Evolutionary conservation across 805 yeast genomes (phyloP).

Genomic region (Suhomyces tanzawaensis): DNA sequence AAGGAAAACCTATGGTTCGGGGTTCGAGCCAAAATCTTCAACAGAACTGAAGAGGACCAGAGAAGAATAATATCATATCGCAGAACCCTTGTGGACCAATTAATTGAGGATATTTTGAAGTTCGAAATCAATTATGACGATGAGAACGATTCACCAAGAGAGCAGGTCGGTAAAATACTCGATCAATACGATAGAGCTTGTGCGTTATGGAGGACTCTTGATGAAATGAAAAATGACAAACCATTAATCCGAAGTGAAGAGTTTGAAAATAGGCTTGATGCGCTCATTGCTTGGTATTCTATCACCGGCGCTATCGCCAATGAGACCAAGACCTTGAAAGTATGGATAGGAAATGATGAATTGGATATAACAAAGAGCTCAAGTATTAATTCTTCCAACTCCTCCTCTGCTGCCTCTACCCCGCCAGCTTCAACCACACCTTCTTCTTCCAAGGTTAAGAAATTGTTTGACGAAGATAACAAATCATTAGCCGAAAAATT

Average conservation of each 20-base stretch:
- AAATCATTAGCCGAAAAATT: conserved; percentile 78
- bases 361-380: conserved; percentile 55
- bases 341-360: conserved; percentile 85
- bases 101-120: conserved; percentile 64
- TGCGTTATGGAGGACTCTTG: conserved; percentile 73
- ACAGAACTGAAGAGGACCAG: conserved; percentile 80
- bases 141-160: conserved; percentile 27
- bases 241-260: conserved; percentile 65
- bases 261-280: conserved; percentile 66
- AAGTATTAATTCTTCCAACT: conserved; percentile 12
- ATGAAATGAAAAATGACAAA: conserved; percentile 76
- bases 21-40: conserved; percentile 74
- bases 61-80: conserved; percentile 62
- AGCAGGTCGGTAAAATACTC: conserved; percentile 55
- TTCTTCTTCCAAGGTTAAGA: conserved; percentile 13
- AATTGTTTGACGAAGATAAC: conserved; percentile 55
- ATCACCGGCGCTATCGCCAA: conserved; percentile 66
- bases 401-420: conserved; percentile 10
- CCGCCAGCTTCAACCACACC: conserved; percentile 13
- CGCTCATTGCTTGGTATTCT: conserved; percentile 80
- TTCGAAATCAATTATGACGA: conserved; percentile 55
- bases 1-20: conserved; percentile 86
- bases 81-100: conserved; percentile 68
- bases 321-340: conserved; percentile 57
- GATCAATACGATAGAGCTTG: conserved; percentile 65